Evolutionary conservation across 257 asterid species (phyloP), one percentile per base, ranked within the genome.

Genomic region (Verbena officinalis): DNA sequence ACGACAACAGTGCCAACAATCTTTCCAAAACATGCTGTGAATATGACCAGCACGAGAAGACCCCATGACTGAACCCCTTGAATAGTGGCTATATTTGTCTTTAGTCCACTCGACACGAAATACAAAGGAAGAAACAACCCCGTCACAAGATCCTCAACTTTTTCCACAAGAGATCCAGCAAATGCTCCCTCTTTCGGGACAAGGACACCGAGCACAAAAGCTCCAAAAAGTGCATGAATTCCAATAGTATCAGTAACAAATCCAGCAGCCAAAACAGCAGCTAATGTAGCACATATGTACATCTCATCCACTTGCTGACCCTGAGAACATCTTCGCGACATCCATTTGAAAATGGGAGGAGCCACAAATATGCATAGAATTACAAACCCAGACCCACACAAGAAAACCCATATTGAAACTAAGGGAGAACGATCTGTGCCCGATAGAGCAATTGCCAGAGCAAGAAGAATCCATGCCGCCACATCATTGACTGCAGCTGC

Each of bases 71-170:
- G 83, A 55, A 52, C 75, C 34, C 97, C 97, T 39, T 67, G 74
- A 43, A 90, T 90, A 46, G 95, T 85, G 19, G 97, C 92, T 6
- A 87, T 83, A 4, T 90, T 76, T 0, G 97, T 90, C 65, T 90
- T 90, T 56, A 90, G 51, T 39, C 97, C 97, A 31, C 96, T 90
- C 2, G 95, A 90, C 4, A 90, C 97, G n/a, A 90, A 90, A 78
- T 81, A 90, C 36, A 90, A 30, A 5, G 96, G 97, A 27, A 90
- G 89, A 52, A 90, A 85, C 24, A 90, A 62, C 12, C 97, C 93
- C 0, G 97, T 81, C 0, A 87, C 96, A 13, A 90, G 84, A 76
- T 90, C 97, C 80, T 90, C 96, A 0, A 90, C 96, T 54, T 73
- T 90, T 65, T 87, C 97, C 30, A 90, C 92, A 0, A 90, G 79